Base-by-base conservation (phyloP, 2,329 filamentous ascomycete species). In the Fusarium nodosum region DNA sequence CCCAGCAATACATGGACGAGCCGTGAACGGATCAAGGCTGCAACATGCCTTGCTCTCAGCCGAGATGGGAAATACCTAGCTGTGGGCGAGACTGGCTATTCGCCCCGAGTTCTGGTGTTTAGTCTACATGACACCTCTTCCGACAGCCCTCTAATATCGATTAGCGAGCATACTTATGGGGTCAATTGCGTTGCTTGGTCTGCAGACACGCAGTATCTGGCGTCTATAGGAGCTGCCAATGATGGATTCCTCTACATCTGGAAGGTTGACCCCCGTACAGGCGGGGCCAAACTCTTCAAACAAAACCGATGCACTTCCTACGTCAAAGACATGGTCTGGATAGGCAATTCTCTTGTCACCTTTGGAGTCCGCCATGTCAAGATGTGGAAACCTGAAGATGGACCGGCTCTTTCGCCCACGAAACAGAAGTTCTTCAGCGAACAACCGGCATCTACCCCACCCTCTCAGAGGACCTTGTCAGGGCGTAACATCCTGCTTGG, bases 221-320 rank as follows among this genome's bases (percentile, higher is more conserved):
- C 96, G 4, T 97, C 94, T 22, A 85, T 99, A 15, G 96, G 96
- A 30, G 88, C 91, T 20, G 87, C 92, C 57, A 97, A 97, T 77
- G 96, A 99, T 79, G 95, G 95, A 1, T 98, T 97, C 76, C 84
- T 99, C 22, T 97, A 95, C 77, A 86, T 98, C 30, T 98, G 95
- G 94, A 89, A 86, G 71, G 88, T 97, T 70, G 94, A 97, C 74
- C 82, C 91, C n/a, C 91, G 90, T 50, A 96, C 89, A 12, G 95
- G 94, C 20, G 87, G 91, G 22, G 91, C 94, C 3, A 93, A 86
- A 72, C 83, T 98, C 34, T 87, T 95, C 85, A 77, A 97, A 87
- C 84, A 98, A 74, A 89, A 98, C 79, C 93, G 96, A 77, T 98
- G 96, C 80, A 98, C 94, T 9, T 94, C 93, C 20, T 90, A 89